Evolutionary conservation across 2,329 filamentous ascomycete genomes (phyloP).

Genomic region (Albifimbria verrucaria): DNA sequence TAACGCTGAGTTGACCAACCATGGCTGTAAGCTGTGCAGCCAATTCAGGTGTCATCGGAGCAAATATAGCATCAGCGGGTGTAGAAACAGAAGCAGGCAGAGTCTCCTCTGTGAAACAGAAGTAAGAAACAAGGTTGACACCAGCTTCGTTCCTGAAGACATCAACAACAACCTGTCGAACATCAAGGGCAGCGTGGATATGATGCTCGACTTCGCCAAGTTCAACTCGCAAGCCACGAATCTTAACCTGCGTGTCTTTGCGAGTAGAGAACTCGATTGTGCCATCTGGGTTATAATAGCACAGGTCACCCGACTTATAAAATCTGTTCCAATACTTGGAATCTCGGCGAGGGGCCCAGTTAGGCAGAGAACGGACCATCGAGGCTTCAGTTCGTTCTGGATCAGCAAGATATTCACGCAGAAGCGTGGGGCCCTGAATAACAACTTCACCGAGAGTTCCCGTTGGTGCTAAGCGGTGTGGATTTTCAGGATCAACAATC

Average conservation of each 20-base stretch:
- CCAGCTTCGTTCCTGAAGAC: neutral
- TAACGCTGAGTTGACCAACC: neutral
- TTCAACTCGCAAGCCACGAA: slow-evolving; percentile 16
- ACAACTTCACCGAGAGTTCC: slow-evolving; percentile 11
- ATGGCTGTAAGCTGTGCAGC: neutral
- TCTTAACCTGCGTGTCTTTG: slow-evolving; percentile 12
- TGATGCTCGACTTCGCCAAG: slow-evolving; percentile 14
- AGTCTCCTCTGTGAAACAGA: neutral
- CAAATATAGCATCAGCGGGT: neutral
- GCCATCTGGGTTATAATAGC: slow-evolving; percentile 10
- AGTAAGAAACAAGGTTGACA: neutral
- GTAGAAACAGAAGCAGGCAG: no score
- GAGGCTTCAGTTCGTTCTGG: neutral
- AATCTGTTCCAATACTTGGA: neutral
- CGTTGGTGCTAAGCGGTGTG: slow-evolving; percentile 2
- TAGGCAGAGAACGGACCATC: neutral
- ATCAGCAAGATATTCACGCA: slow-evolving; percentile 8
- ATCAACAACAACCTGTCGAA: neutral
- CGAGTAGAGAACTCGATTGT: slow-evolving; percentile 10
- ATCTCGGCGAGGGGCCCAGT: slow-evolving; percentile 1
- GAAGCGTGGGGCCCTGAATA: slow-evolving; percentile 10
- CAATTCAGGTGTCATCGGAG: neutral
- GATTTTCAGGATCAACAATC: slow-evolving; percentile 6
- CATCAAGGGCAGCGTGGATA: neutral
- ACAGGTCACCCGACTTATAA: slow-evolving; percentile 16